Base-by-base conservation (phyloP, 208 protist genomes). In the Balamuthia mandrillaris region DNA sequence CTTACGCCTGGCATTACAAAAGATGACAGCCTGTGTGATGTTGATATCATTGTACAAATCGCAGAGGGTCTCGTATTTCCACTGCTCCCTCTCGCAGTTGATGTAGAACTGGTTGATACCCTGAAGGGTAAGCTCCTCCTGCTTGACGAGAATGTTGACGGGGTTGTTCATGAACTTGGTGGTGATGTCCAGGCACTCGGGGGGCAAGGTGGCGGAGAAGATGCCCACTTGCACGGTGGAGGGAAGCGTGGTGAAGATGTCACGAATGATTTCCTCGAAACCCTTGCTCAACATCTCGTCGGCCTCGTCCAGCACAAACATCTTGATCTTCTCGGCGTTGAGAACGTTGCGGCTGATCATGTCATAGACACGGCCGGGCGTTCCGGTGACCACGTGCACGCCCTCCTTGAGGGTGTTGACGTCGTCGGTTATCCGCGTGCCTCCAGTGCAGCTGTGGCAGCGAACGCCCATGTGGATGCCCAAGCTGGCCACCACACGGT, bases 81-180 rank as follows among this genome's bases (percentile, higher is more conserved):
- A 98, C 75, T 98, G 95, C 90, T 97, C 94, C 49, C 97, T 92
- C 75, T 96, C 93, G 9, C 97, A 88, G 72, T 93, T 92, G 60
- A 99, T 95, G 91, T 97, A 99, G 93, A 99, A 99, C 92, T 99
- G 98, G 88, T 98, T 98, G 90, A 99, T 99, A 90, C 98, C 98
- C 84, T 99, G 97, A 10, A 99, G 95, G 58, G 98, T 99, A 33
- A 99, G 92, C 89, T 97, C 97, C 92, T 99, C 98, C 72, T 95
- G 94, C 94, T 99, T 99, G 41, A 99, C 97, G 33, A 99, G 94
- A 94, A 99, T 99, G 86, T 96, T 94, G 52, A 98, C 93, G 39
- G 99, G 98, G 81, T 99, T 95, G 42, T 92, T 92, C 98, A 99
- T 99, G 92, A 99, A 99, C 87, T 98, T 96, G 52, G 94, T 95